Evolutionary conservation across 2,329 filamentous ascomycete genomes (phyloP), one percentile per base, ranked within the genome.

Genomic region (Fusarium pseudonygamai): DNA sequence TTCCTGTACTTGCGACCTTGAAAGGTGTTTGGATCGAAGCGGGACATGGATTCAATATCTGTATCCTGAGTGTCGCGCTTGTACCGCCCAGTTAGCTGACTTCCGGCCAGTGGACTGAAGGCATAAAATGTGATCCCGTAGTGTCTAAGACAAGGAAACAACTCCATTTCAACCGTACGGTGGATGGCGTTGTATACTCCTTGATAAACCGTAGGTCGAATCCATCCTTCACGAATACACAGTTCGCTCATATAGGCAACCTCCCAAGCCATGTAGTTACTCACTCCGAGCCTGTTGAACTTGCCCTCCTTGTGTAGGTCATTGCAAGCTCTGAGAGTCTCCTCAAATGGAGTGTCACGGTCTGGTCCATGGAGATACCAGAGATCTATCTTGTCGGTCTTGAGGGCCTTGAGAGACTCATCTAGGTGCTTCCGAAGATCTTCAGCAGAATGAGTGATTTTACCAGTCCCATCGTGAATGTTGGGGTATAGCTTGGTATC

Each of bases 181-280:
- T 79, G 65, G 22, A 77, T 67, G 40, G 74, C 69, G 28, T 80
- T 80, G 80, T 93, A 93, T 89, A 93, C 93, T 71, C 86, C 93
- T 79, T 94, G 92, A 81, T 93, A 95, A 60, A 94, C 90, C 1
- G 90, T 92, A 0, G 92, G 93, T 16, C 77, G 86, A 24, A 94
- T 91, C 90, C 91, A 94, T 42, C 89, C 88, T 73, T 90, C 87
- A 80, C 90, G 87, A 64, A 90, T 89, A 82, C 90, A 93, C 43
- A 91, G 88, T 73, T 91, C 89, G 55, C 90, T 90, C 13, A 94
- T 87, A 80, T 95, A 92, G 0, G 93, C 93, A 10, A 95, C 91
- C 78, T 95, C 93, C 82, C 92, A 95, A 2, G 93, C 89, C 0
- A 92, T 91, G 77, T 89, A 95, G 80, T 95, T 95, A 73, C 87